phyloP scores from a whole-genome alignment of 1,284 basidiomycete species.

The Entoloma clypeatum region DNA sequence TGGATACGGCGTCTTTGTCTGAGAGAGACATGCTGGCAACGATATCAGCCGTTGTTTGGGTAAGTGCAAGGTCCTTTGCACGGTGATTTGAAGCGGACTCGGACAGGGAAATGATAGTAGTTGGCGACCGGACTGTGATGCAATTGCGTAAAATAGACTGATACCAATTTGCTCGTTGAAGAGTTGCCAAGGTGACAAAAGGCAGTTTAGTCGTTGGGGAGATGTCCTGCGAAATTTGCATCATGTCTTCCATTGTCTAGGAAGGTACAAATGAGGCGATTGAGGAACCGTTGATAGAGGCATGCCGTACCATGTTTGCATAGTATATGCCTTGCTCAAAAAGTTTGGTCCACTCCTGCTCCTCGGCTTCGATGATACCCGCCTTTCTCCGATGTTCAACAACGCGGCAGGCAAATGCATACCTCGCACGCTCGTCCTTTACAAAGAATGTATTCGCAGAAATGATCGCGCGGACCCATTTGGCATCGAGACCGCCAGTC shows the following conservation, averaged over 20 bases:
- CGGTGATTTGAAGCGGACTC: slow-evolving; percentile 29
- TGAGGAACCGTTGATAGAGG: neutral
- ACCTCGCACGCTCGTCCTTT: slow-evolving; percentile 75
- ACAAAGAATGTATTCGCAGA: slow-evolving; percentile 83
- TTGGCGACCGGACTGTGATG: slow-evolving; percentile 43
- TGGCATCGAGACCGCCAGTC: slow-evolving; percentile 63
- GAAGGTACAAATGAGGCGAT: slow-evolving; percentile 13
- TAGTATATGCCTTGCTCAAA: slow-evolving; percentile 86
- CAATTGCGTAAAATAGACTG: slow-evolving; percentile 59
- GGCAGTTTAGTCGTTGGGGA: slow-evolving; percentile 68
- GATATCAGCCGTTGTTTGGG: slow-evolving; percentile 48
- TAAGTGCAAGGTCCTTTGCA: slow-evolving; percentile 61
- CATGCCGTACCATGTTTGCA: slow-evolving; percentile 70
- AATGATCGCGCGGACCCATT: slow-evolving; percentile 73
- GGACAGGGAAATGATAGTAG: slow-evolving; percentile 17
- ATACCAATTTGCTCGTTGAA: slow-evolving; percentile 79
- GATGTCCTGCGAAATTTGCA: slow-evolving; percentile 66
- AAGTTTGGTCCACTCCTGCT: slow-evolving; percentile 63
- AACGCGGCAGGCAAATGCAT: slow-evolving; percentile 71
- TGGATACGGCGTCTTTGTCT: slow-evolving; percentile 20
- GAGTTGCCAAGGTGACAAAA: slow-evolving; percentile 61
- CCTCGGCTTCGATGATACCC: slow-evolving; percentile 52
- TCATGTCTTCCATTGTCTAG: slow-evolving; percentile 75
- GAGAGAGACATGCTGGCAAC: slow-evolving; percentile 28
- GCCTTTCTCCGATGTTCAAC: slow-evolving; percentile 63